phyloP scores from a whole-genome alignment of 1,284 basidiomycete genomes.

The Hemileia vastatrix region DNA sequence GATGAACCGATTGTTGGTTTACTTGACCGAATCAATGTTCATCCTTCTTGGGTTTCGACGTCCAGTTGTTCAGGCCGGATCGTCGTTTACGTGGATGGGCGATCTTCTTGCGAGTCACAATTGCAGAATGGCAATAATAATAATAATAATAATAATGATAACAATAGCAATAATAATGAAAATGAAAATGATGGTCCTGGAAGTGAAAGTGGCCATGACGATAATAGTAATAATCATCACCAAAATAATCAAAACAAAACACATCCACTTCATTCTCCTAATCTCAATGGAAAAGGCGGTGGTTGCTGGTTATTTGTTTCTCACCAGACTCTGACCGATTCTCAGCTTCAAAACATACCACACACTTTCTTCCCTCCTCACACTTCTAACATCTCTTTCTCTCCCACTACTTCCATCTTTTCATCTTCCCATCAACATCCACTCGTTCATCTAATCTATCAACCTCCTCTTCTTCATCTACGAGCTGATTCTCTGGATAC shows the following conservation, averaged over 20 bases:
- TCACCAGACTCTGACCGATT: neutral
- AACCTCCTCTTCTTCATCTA: slow-evolving; percentile 13
- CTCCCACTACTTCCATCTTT: neutral
- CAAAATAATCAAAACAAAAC: too few species aligned
- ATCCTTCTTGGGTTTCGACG: slow-evolving; percentile 18
- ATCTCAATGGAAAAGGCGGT: slow-evolving; percentile 18
- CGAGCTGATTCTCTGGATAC: slow-evolving; percentile 2
- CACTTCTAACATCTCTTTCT: neutral
- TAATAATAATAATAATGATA: too few species aligned
- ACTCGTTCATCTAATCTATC: slow-evolving; percentile 16
- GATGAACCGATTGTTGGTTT: slow-evolving; percentile 14
- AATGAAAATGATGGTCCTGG: too few species aligned
- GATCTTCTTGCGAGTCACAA: too few species aligned
- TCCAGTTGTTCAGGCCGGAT: slow-evolving; percentile 18
- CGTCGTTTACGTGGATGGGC: slow-evolving; percentile 9
- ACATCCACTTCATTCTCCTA: too few species aligned
- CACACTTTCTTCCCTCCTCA: slow-evolving; percentile 2
- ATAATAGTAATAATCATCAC: too few species aligned
- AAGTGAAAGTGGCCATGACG: too few species aligned
- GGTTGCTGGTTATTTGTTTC: slow-evolving; percentile 18
- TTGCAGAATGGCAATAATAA: too few species aligned
- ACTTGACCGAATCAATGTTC: slow-evolving; percentile 9
- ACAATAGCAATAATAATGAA: too few species aligned
- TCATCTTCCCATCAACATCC: neutral
- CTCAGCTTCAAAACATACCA: neutral